Percentiles rank a stretch among this genome's conserved stretches.
These are phyloP conservation scores for Suillus subalutaceus DNA, from an alignment of 768 basidiomycete genomes.

Conservation along the genomic window DNA sequence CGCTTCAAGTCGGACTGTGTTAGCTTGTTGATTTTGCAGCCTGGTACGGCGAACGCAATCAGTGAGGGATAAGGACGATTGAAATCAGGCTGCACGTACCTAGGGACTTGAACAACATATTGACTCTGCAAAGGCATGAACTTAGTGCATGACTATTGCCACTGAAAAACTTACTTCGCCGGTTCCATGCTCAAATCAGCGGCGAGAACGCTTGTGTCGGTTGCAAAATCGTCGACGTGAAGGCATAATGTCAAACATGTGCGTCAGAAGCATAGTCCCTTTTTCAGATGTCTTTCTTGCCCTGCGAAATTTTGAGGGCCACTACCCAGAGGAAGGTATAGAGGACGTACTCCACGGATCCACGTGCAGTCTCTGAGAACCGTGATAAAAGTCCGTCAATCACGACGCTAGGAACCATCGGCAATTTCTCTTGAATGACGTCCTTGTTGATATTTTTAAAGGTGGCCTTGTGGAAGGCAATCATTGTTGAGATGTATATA, in stretches of 20 bases:
- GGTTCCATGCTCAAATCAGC: constrained; percentile 70
- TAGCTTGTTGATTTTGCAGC: constrained; percentile 71
- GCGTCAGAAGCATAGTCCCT: constrained; percentile 71
- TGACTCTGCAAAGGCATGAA: constrained; percentile 45
- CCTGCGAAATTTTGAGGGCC: constrained; percentile 29
- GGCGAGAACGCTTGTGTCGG: constrained; percentile 69
- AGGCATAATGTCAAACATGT: constrained; percentile 84
- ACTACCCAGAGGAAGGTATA: not conserved
- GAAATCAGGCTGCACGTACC: constrained; percentile 41
- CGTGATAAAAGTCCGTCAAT: constrained; percentile 74
- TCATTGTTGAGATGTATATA: constrained; percentile 81
- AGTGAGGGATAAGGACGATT: not conserved
- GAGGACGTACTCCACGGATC: constrained; percentile 59
- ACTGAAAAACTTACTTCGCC: constrained; percentile 54
- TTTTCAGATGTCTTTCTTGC: constrained; percentile 64
- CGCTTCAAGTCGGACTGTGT: constrained; percentile 64
- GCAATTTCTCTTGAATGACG: constrained; percentile 57
- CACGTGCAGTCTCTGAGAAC: constrained; percentile 79
- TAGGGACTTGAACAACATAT: constrained; percentile 74
- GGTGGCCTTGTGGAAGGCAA: constrained; percentile 61
- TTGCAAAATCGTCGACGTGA: constrained; percentile 74
- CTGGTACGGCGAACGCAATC: constrained; percentile 36
- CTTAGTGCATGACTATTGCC: constrained; percentile 10
- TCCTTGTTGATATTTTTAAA: constrained; percentile 49
- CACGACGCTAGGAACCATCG: constrained; percentile 60